phyloP scores from a whole-genome alignment of 805 yeast genomes.

The Maudiozyma saulgeensis region DNA sequence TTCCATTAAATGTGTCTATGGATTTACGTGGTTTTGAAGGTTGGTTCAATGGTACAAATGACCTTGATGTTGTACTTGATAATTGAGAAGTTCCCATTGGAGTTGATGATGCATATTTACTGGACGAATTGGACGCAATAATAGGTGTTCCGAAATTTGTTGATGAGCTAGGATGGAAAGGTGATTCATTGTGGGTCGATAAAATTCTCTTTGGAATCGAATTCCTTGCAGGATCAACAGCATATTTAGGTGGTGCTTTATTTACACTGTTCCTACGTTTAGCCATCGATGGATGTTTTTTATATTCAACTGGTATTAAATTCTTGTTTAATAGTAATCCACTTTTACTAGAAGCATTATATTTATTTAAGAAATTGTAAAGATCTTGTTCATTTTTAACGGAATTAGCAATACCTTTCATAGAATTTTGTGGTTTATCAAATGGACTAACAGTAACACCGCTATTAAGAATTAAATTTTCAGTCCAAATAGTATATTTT shows the following conservation, averaged over 20 bases:
- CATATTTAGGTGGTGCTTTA: conserved; percentile 19
- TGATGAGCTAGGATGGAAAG: conserved; percentile 14
- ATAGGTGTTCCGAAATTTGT: not conserved
- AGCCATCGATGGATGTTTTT: conserved; percentile 56
- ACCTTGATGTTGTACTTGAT: not conserved
- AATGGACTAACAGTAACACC: conserved; percentile 80
- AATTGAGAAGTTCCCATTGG: not conserved
- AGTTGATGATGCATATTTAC: conserved; percentile 2
- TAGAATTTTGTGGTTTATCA: conserved; percentile 41
- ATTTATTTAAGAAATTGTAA: conserved; percentile 53
- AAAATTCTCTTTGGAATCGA: conserved; percentile 27
- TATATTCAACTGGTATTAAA: conserved; percentile 60
- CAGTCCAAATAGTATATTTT: conserved; percentile 80
- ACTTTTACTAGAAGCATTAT: conserved; percentile 29
- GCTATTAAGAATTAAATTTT: conserved; percentile 69
- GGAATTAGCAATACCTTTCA: conserved; percentile 66
- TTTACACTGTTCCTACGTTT: conserved; percentile 20
- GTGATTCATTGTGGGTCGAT: conserved; percentile 28
- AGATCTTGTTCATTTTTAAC: conserved; percentile 80
- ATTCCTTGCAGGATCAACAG: conserved; percentile 24
- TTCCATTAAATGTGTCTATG: not conserved
- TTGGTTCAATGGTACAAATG: conserved; percentile 1
- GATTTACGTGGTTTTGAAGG: not conserved
- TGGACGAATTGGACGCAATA: conserved; percentile 4
- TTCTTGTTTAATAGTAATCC: conserved; percentile 31